Percentiles rank a stretch among this genome's conserved stretches.
Conservation (phyloP, 2,329 filamentous ascomycete genomes). For the Xylariales sp. region DNA sequence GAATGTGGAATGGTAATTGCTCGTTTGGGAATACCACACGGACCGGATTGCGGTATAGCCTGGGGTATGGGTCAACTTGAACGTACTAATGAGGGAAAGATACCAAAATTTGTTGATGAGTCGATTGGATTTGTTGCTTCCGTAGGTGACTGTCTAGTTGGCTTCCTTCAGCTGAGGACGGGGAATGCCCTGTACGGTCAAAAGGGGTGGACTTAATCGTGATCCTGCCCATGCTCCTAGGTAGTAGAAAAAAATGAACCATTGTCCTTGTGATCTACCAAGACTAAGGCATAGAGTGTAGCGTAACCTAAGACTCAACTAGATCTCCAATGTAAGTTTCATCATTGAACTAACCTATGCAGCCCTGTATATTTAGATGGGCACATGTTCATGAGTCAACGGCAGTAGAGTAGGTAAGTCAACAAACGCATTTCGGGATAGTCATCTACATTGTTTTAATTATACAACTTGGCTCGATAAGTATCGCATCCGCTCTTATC, state of each 20-base stretch:
- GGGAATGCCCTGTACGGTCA: conserved; percentile 98
- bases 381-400: neutral
- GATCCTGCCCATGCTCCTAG: conserved; percentile 67
- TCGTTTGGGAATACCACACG: conserved; percentile 35
- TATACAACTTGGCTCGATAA: neutral
- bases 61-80: conserved; percentile 67
- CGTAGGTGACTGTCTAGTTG: conserved; percentile 41
- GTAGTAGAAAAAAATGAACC: conserved; percentile 40
- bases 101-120: conserved; percentile 70
- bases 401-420: neutral
- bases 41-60: conserved; percentile 45
- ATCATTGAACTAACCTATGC: neutral
- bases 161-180: conserved; percentile 59
- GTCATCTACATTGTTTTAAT: neutral
- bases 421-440: neutral
- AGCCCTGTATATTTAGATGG: neutral
- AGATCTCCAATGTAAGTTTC: neutral
- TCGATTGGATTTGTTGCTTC: conserved; percentile 41
- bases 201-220: conserved; percentile 90
- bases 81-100: conserved; percentile 99
- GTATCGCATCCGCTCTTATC: neutral
- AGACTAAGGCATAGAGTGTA: conserved; percentile 8
- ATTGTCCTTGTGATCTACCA: conserved; percentile 20
- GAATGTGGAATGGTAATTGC: conserved; percentile 39
- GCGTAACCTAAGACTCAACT: neutral